Evolutionary conservation across 2,329 filamentous ascomycete species (phyloP), one percentile per base, ranked within the genome.

Genomic region (Cordyceps militaris): DNA sequence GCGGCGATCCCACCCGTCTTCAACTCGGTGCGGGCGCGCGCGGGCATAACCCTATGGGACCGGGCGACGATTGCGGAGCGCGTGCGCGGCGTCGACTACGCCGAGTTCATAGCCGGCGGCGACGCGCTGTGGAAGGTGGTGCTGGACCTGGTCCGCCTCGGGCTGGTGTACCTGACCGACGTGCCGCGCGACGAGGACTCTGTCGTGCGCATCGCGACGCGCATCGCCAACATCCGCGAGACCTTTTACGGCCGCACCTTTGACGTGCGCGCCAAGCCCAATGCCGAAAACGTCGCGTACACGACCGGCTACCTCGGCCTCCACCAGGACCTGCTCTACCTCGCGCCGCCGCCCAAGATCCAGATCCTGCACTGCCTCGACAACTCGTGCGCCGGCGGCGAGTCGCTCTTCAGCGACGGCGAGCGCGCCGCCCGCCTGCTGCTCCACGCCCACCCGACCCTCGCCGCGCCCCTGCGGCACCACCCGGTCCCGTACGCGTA

Each of bases 301-400:
- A 97, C 93, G 1, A 86, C 82, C 66, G 80, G 86, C 50, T 86
- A 86, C 66, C 83, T 97, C 1, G 89, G 89, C 16, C 85, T 97
- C 49, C 94, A 99, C 74, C 94, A 96, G 83, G 94, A 97, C 69
- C 80, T 97, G 42, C 79, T 97, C 57, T 97, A 97, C 73, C 87
- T 94, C 72, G 75, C 81, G 14, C 82, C 89, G 52, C 85, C 89
- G 3, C 93, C 93, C 0, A 84, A 86, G 32, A 83, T 94, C 53
- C 93, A 99, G 71, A 76, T 97, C 24, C 82, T 97, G 4, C 94
- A 97, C 73, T 97, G 91, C 67, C 78, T 97, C 43, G 82, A 88
- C 61, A 96, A 95, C 66, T 87, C 85, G 1, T 87, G 85, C 63
- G 74, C 80, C 0, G 93, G 93, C 19, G 94, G 93, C 48, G 87